A percentile compares a stretch with the other conserved stretches of the same genome.
Evolutionary conservation across 2,329 filamentous ascomycete genomes (phyloP).

Genomic region (Neurospora sp.): DNA sequence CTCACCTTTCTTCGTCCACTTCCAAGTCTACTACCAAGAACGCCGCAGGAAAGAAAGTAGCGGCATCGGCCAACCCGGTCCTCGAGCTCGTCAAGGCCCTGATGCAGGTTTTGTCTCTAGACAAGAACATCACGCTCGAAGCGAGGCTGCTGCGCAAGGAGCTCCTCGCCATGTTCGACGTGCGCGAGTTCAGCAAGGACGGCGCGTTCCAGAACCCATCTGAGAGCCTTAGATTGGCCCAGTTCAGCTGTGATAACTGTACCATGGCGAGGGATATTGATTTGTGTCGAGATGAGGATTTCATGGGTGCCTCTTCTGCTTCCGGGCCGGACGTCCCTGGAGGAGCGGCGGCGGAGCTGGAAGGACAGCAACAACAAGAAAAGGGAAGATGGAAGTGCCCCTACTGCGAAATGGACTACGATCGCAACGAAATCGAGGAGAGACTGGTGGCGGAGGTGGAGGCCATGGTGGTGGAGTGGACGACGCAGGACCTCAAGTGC

Average conservation of each 20-base stretch:
- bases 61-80: conserved; percentile 54
- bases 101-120: conserved; percentile 84
- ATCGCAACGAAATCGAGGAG: conserved; percentile 78
- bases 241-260: conserved; percentile 82
- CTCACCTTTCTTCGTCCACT: conserved; percentile 26
- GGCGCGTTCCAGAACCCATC: conserved; percentile 84
- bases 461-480: conserved; percentile 67
- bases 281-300: conserved; percentile 78
- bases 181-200: conserved; percentile 84
- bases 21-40: background rate
- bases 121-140: conserved; percentile 84
- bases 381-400: conserved; percentile 60
- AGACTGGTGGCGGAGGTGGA: conserved; percentile 68
- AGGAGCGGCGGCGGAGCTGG: conserved; percentile 18
- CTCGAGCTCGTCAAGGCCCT: conserved; percentile 87
- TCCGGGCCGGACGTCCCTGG: background rate
- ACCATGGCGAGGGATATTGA: conserved; percentile 84
- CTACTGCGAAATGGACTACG: conserved; percentile 66
- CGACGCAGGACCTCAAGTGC: conserved; percentile 84
- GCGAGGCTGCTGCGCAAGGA: conserved; percentile 83
- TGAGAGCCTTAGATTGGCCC: conserved; percentile 59
- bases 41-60: conserved; percentile 2
- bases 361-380: background rate
- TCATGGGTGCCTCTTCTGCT: conserved; percentile 38
- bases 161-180: conserved; percentile 79